Evolutionary conservation across 352 stramenopile species (phyloP).

Genomic region (Blastocystis sp.): DNA sequence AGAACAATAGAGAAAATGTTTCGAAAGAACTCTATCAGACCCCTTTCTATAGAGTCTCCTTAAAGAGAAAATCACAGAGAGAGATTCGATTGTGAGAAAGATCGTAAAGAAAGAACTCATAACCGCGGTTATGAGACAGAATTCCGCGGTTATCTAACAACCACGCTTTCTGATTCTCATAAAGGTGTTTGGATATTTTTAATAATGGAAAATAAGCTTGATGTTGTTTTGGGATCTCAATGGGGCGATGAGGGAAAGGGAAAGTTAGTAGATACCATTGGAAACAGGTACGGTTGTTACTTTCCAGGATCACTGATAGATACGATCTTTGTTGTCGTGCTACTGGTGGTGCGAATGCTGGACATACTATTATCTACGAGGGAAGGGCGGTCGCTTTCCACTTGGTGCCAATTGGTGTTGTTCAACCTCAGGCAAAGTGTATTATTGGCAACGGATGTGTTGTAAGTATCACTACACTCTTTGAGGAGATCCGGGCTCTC

Average conservation of each 20-base stretch:
- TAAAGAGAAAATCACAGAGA: no score
- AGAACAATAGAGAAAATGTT: background rate
- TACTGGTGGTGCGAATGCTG: constrained; percentile 87
- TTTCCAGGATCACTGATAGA: constrained; percentile 1
- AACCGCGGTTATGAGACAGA: no score
- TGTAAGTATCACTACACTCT: constrained; percentile 88
- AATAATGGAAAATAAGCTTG: background rate
- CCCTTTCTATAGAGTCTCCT: no score
- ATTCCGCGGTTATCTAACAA: background rate
- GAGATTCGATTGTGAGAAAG: no score
- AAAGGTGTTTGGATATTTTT: background rate
- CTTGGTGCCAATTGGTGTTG: constrained; percentile 90
- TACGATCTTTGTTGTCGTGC: constrained; percentile 64
- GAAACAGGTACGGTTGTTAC: constrained; percentile 66
- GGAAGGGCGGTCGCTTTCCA: constrained; percentile 99
- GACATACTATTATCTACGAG: constrained; percentile 95
- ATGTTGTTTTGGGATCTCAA: constrained; percentile 88
- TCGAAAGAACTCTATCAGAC: no score
- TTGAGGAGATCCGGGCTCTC: constrained; percentile 82
- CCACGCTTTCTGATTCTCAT: background rate
- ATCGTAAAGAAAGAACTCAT: no score
- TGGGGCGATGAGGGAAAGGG: constrained; percentile 99
- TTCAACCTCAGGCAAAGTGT: constrained; percentile 86
- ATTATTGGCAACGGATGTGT: constrained; percentile 98
- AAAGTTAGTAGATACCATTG: constrained; percentile 87